Base-by-base conservation (phyloP, 2,329 filamentous ascomycete genomes). In the Cordyceps sp. region DNA sequence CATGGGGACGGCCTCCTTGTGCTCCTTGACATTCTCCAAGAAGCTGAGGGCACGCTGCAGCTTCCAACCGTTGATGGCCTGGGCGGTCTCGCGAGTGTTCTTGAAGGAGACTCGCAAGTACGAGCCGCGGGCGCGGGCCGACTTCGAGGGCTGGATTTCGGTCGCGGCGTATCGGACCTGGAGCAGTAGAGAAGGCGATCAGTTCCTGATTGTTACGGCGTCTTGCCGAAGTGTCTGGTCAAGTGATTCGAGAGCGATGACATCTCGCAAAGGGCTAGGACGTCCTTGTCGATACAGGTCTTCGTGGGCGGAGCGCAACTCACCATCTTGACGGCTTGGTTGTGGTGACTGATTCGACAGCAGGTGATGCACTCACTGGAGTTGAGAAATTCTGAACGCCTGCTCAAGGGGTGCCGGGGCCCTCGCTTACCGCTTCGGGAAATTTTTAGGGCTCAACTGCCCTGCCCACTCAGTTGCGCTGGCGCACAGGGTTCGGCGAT, bases 91-190 rank as follows among this genome's bases (percentile, higher is more conserved):
- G 59, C 90, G 85, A 61, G 90, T 98, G 79, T 98, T 98, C 80
- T 98, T 98, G 83, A 94, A 98, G 53, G 83, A 93, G 53, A 96
- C 88, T 61, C 90, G 85, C 55, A 98, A 82, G 75, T 96, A 98
- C 62, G 86, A 85, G 66, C 92, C 90, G 67, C 90, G 86, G 59
- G 88, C 81, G 71, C 88, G 84, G 65, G 90, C 90, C 69, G 83
- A 93, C 76, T 93, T 94, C 52, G 78, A 73, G 63, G 77, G 67
- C 54, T 79, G 70, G 61, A 92, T 88, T 61, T 85, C 73, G 58
- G 78, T 82, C 60, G 81, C 81, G 66, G 84, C 84, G 85, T 94
- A 94, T 66, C 86, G 84, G 73, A 93, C 84, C 85, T 92, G 55
- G 31, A 36, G 26, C 12, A 18, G 16, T 15, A 20, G 13, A 13